phyloP scores from a whole-genome alignment of 768 basidiomycete genomes.

The Amylocystis lapponica region DNA sequence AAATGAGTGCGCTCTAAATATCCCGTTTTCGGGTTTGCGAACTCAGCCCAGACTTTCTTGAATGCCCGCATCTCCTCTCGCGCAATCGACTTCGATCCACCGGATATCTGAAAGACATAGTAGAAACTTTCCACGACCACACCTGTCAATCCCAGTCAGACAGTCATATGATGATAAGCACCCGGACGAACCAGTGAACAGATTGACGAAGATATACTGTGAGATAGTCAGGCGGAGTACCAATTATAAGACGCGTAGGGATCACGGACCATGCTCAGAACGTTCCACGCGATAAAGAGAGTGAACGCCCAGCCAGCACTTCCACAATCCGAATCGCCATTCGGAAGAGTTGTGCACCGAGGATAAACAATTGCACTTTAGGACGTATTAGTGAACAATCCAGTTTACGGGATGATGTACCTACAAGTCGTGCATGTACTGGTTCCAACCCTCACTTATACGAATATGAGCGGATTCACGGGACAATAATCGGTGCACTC shows the following conservation, averaged over 20 bases:
- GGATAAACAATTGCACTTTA: slow-evolving; percentile 72
- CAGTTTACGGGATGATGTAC: slow-evolving; percentile 21
- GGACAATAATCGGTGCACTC: slow-evolving; percentile 20
- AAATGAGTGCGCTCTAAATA: slow-evolving; percentile 67
- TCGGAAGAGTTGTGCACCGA: slow-evolving; percentile 60
- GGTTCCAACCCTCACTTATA: slow-evolving; percentile 89
- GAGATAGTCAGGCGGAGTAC: neutral
- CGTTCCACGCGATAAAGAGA: slow-evolving; percentile 92
- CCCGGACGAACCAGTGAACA: slow-evolving; percentile 72
- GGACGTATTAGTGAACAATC: slow-evolving; percentile 5
- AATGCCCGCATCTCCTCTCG: slow-evolving; percentile 90
- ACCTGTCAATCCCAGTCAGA: slow-evolving; percentile 36
- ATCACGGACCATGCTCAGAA: slow-evolving; percentile 85
- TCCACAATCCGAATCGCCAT: slow-evolving; percentile 78
- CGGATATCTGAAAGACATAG: slow-evolving; percentile 87
- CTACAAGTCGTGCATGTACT: slow-evolving; percentile 96
- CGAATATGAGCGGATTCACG: too few relatives aligned
- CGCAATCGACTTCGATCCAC: slow-evolving; percentile 75
- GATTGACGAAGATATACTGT: slow-evolving; percentile 92
- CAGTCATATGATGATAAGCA: neutral
- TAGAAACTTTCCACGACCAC: slow-evolving; percentile 95
- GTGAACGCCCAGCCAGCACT: slow-evolving; percentile 76
- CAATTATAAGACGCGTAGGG: neutral
- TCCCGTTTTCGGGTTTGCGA: slow-evolving; percentile 73
- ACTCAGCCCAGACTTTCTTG: slow-evolving; percentile 92